phyloP scores from a whole-genome alignment of 2,329 filamentous ascomycete species.

The Plectosphaerella plurivora region DNA sequence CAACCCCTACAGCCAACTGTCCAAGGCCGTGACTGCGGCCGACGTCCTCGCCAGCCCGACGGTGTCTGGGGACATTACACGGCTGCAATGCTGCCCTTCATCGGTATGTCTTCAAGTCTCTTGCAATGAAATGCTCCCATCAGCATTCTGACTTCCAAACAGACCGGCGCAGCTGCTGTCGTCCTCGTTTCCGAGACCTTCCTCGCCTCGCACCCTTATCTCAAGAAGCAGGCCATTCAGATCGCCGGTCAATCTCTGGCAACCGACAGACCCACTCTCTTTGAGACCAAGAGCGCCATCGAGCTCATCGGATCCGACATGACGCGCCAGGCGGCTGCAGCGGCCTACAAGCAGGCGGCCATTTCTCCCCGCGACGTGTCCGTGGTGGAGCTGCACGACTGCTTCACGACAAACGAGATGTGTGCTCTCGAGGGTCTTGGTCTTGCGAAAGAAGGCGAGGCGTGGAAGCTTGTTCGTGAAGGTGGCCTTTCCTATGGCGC shows the following conservation, averaged over 20 bases:
- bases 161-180: conserved; percentile 12
- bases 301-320: conserved; percentile 22
- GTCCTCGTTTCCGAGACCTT: conserved; percentile 15
- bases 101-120: conserved; percentile 11
- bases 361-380: conserved; percentile 12
- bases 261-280: conserved; percentile 9
- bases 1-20: neutral
- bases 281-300: conserved; percentile 15
- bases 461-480: conserved; percentile 14
- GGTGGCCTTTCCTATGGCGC: conserved; percentile 16
- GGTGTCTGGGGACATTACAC: neutral
- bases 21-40: neutral
- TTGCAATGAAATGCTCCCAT: conserved; percentile 11
- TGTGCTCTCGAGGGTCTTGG: conserved; percentile 17
- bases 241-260: conserved; percentile 15
- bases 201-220: conserved; percentile 11
- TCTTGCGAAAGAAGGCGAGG: conserved; percentile 15
- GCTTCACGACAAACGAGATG: conserved; percentile 22
- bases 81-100: conserved; percentile 7
- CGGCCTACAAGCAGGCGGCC: conserved; percentile 15
- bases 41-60: neutral
- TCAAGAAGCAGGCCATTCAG: conserved; percentile 11
- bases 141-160: neutral
- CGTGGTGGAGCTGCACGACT: conserved; percentile 22
- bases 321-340: conserved; percentile 16